Evolutionary conservation across 352 stramenopile species (phyloP).

Genomic region (Phytopythium delawarense): DNA sequence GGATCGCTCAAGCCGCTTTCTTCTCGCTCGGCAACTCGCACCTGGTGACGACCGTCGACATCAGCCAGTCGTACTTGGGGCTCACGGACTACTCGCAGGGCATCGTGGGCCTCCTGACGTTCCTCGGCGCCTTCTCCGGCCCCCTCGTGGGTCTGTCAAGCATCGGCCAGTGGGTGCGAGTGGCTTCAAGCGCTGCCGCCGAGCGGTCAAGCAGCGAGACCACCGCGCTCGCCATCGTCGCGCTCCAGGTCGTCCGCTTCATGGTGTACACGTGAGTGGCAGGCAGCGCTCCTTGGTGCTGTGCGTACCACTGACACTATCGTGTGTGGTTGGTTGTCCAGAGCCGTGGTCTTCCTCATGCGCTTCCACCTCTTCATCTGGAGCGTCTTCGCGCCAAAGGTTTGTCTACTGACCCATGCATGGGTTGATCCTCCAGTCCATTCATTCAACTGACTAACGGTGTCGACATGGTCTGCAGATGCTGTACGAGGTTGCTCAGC

Average conservation of each 20-base stretch:
- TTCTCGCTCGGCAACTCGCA: slow-evolving; percentile 88
- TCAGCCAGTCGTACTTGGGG: slow-evolving; percentile 85
- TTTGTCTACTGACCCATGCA: slow-evolving; percentile 10
- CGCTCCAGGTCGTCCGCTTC: slow-evolving; percentile 57
- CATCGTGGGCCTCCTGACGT: slow-evolving; percentile 75
- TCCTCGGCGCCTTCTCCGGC: slow-evolving; percentile 69
- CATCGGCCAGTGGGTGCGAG: slow-evolving; percentile 34
- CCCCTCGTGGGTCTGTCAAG: slow-evolving; percentile 61
- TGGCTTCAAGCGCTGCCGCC: not conserved
- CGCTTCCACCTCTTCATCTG: slow-evolving; percentile 90
- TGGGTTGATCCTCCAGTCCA: not conserved
- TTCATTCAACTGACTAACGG: not conserved
- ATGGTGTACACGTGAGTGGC: slow-evolving; percentile 55
- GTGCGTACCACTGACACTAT: slow-evolving; percentile 2
- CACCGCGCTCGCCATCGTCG: slow-evolving; percentile 35
- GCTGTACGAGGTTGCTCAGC: slow-evolving; percentile 69
- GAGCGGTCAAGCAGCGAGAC: not conserved
- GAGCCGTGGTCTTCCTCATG: slow-evolving; percentile 83
- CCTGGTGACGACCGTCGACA: slow-evolving; percentile 87
- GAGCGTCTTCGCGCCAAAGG: slow-evolving; percentile 89
- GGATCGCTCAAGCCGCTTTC: slow-evolving; percentile 70
- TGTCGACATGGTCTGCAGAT: slow-evolving; percentile 33
- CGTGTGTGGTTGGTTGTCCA: slow-evolving; percentile 17
- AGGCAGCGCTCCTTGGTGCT: not conserved
- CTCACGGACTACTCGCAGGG: slow-evolving; percentile 74